Evolutionary conservation across 2,329 filamentous ascomycete species (phyloP), one percentile per base, ranked within the genome.

Genomic region (Trichoderma oligosporum): DNA sequence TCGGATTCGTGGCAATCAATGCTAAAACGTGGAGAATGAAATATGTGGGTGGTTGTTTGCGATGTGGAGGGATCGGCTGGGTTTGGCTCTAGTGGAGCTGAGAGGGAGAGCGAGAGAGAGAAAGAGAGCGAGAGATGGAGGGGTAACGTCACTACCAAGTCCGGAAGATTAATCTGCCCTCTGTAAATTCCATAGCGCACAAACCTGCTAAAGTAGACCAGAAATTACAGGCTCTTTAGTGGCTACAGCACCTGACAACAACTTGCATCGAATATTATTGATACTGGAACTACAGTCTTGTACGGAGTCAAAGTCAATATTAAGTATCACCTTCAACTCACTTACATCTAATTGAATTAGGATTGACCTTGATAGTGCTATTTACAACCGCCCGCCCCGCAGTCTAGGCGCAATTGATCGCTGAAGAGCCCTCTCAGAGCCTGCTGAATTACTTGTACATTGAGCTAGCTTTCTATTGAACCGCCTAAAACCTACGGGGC

Each of bases 141-240:
- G 57, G 57, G 51, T 44, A 59, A 59, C 51, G 57, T 59, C 57
- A 59, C 57, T 56, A 52, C 55, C 54, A 27, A 49, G 54, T 49
- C 45, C 54, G 54, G 54, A 49, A 49, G 46, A 55, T 55, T 55
- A 55, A 31, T 24, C n/a, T n/a, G n/a, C n/a, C n/a, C n/a, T n/a
- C n/a, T n/a, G n/a, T n/a, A n/a, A n/a, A n/a, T n/a, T n/a, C n/a
- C n/a, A 36, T 36, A 45, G 51, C 31, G 51, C 39, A 25, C 29
- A 45, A 45, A 53, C 18, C 48, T 24, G 18, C 36, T 38, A 33
- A 33, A 20, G 38, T 9, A 22, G 27, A 29, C n/a, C n/a, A 35
- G 29, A 12, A 22, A 20, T 48, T 48, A 48, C 45, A 48, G 29
- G 45, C 45, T 18, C 45, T 33, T 11, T 33, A 7, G 45, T 22